Percentiles rank a stretch among this genome's conserved stretches.
These are phyloP conservation scores for Xerocomellus amylosporus DNA, from an alignment of 768 basidiomycete species.

Conservation along the genomic window DNA sequence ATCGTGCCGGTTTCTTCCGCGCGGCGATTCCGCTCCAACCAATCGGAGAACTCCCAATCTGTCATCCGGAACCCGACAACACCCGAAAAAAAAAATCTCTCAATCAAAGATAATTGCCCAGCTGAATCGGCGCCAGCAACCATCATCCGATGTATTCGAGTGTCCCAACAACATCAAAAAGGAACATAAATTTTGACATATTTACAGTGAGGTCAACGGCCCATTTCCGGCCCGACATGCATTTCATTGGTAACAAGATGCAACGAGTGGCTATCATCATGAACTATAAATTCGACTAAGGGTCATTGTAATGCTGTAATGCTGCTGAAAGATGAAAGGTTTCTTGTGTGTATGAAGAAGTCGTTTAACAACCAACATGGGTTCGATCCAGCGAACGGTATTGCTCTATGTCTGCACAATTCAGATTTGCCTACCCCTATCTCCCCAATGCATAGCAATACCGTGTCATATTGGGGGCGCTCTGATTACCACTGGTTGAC, in stretches of 20 bases:
- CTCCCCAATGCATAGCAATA: conserved; percentile 1
- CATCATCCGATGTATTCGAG: too few relatives aligned
- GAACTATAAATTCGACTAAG: conserved; percentile 7
- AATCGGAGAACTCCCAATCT: conserved; percentile 18
- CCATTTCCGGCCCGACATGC: too few relatives aligned
- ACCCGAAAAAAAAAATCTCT: too few relatives aligned
- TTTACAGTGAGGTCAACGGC: too few relatives aligned
- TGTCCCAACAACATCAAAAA: too few relatives aligned
- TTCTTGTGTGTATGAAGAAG: background rate
- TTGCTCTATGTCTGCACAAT: background rate
- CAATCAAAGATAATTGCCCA: too few relatives aligned
- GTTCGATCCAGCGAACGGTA: background rate
- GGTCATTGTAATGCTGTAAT: background rate
- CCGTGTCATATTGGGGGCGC: conserved; percentile 19
- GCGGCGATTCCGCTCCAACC: conserved; percentile 8
- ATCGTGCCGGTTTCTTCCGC: conserved; percentile 32
- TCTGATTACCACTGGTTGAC: conserved; percentile 30
- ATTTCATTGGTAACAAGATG: background rate
- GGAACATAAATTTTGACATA: too few relatives aligned
- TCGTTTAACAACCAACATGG: background rate
- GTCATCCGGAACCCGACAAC: background rate
- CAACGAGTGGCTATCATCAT: background rate
- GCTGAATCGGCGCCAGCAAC: too few relatives aligned
- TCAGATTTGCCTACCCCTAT: conserved; percentile 3
- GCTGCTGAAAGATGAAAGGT: background rate